A percentile compares a stretch with the other conserved stretches of the same genome.
phyloP scores from a whole-genome alignment of 192 early-diverging fungal species.

The Coemansia sp. region DNA sequence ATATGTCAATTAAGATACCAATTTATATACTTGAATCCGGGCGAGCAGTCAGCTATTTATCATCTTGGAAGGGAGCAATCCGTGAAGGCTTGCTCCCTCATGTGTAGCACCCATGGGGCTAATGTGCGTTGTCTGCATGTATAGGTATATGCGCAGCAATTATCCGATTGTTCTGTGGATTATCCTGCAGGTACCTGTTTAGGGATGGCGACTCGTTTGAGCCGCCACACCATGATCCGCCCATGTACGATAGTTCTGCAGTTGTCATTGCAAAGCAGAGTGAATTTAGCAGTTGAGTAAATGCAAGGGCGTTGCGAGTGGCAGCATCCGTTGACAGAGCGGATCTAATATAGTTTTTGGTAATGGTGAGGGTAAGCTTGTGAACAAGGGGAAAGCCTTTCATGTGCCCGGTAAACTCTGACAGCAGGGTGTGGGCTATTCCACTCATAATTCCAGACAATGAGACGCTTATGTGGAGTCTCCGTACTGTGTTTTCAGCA shows the following conservation, averaged over 20 bases:
- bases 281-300: background rate
- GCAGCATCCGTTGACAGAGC: background rate
- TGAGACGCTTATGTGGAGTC: background rate
- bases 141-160: too few species aligned
- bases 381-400: background rate
- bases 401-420: background rate
- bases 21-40: too few species aligned
- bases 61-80: too few species aligned
- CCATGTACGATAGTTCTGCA: background rate
- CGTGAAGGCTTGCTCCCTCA: too few species aligned
- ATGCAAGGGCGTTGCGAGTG: background rate
- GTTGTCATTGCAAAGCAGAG: background rate
- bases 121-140: too few species aligned
- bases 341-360: background rate
- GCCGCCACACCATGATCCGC: background rate
- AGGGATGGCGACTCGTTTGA: too few species aligned
- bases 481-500: background rate
- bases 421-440: background rate
- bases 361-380: background rate
- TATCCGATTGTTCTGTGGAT: too few species aligned
- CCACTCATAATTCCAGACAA: background rate
- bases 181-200: too few species aligned
- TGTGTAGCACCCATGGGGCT: too few species aligned
- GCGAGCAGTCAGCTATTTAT: too few species aligned
- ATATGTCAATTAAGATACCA: too few species aligned